Evolutionary conservation across 1,284 basidiomycete genomes (phyloP).

Genomic region (Rhodotorula mucilaginosa): DNA sequence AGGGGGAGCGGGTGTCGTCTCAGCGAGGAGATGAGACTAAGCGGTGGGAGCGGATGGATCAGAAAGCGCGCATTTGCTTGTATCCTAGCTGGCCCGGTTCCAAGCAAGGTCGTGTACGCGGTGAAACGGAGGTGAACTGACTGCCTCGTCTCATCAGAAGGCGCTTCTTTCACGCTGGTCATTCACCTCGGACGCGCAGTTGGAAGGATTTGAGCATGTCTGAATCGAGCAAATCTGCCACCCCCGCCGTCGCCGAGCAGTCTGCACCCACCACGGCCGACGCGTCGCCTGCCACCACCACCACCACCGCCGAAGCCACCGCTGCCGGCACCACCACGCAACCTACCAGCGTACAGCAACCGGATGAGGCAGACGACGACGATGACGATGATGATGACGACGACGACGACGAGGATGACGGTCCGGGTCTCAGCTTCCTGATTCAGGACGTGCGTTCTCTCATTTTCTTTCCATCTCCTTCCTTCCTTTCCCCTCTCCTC

Average conservation of each 20-base stretch:
- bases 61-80: no score
- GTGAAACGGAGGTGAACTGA: no score
- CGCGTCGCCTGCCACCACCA: neutral
- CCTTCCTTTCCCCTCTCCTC: neutral
- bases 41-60: no score
- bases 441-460: conserved; percentile 22
- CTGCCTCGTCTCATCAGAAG: no score
- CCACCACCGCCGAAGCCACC: neutral
- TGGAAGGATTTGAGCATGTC: neutral
- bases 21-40: no score
- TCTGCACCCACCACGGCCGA: neutral
- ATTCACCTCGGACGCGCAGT: no score
- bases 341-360: conserved; percentile 14
- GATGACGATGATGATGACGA: conserved; percentile 23
- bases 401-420: conserved; percentile 32
- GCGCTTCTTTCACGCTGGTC: no score
- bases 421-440: conserved; percentile 36
- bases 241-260: neutral
- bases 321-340: neutral
- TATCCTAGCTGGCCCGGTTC: no score
- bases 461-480: neutral
- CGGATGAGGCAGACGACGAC: conserved; percentile 9
- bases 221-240: neutral
- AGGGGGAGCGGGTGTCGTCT: no score
- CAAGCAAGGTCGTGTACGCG: no score